Evolutionary conservation across 208 protist species (phyloP).

Genomic region (Acanthamoeba quina): DNA sequence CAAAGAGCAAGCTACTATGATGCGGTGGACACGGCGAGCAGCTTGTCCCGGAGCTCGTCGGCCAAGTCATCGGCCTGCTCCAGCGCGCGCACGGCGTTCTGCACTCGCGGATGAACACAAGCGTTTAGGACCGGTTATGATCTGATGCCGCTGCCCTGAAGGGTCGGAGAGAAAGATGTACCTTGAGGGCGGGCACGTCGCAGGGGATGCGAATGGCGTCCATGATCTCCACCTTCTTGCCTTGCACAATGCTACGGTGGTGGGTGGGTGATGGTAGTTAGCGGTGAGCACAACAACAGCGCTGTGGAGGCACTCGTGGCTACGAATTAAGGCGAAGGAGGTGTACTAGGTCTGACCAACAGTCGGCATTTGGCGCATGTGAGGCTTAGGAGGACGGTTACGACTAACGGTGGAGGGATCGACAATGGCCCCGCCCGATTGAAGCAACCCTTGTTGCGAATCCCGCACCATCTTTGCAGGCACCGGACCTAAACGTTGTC

Average conservation of each 20-base stretch:
- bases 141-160: too few relatives aligned
- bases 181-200: not conserved
- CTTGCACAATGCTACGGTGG: not conserved
- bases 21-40: not conserved
- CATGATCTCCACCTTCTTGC: slow-evolving; percentile 35
- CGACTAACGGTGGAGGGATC: not conserved
- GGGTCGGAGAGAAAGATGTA: not conserved
- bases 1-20: not conserved
- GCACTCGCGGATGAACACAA: not conserved
- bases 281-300: not conserved
- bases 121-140: too few relatives aligned
- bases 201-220: not conserved
- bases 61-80: not conserved
- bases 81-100: slow-evolving; percentile 1
- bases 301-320: not conserved
- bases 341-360: not conserved
- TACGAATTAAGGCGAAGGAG: not conserved
- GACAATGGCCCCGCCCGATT: not conserved
- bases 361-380: not conserved
- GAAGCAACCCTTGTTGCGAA: not conserved
- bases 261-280: not conserved
- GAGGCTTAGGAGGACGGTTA: not conserved
- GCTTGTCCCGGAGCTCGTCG: not conserved
- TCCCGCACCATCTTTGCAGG: not conserved
- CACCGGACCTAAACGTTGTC: not conserved